phyloP scores from a whole-genome alignment of 495 filamentous ascomycete species.

The Xylaria acuta region DNA sequence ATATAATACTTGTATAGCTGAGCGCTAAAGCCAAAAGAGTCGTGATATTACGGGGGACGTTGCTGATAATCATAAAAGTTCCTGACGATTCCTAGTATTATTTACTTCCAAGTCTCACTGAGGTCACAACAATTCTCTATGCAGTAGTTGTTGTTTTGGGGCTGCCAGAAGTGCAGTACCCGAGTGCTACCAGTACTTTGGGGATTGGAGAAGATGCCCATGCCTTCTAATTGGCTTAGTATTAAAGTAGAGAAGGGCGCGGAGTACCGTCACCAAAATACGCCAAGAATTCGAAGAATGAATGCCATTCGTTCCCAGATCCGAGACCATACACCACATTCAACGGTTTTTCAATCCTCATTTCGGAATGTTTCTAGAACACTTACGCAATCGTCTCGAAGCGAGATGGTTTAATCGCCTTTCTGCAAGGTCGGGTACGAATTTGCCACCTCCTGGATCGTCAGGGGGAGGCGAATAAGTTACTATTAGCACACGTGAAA shows the following conservation, averaged over 20 bases:
- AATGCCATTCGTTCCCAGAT: conserved; percentile 1
- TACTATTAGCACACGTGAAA: conserved; percentile 7
- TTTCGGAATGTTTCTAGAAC: conserved; percentile 25
- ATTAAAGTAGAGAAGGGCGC: background rate
- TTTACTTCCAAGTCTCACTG: background rate
- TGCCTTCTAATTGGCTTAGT: background rate
- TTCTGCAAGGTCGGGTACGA: background rate
- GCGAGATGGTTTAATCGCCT: conserved; percentile 7
- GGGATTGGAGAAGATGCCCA: background rate
- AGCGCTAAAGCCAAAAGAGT: background rate
- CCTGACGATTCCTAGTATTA: background rate
- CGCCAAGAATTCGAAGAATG: background rate
- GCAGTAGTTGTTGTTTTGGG: too few species aligned
- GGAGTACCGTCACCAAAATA: background rate
- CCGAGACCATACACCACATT: background rate
- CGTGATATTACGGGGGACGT: conserved; percentile 1
- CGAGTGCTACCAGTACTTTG: background rate
- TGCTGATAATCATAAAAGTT: background rate
- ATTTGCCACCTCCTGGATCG: conserved; percentile 45
- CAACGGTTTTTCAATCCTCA: background rate
- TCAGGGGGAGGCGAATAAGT: conserved; percentile 41
- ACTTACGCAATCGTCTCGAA: conserved; percentile 12
- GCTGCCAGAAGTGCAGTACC: too few species aligned
- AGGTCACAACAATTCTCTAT: background rate
- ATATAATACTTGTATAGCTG: background rate